Base-by-base conservation (phyloP, 2,329 filamentous ascomycete genomes). In the Aspergillus pseudoterreus region DNA sequence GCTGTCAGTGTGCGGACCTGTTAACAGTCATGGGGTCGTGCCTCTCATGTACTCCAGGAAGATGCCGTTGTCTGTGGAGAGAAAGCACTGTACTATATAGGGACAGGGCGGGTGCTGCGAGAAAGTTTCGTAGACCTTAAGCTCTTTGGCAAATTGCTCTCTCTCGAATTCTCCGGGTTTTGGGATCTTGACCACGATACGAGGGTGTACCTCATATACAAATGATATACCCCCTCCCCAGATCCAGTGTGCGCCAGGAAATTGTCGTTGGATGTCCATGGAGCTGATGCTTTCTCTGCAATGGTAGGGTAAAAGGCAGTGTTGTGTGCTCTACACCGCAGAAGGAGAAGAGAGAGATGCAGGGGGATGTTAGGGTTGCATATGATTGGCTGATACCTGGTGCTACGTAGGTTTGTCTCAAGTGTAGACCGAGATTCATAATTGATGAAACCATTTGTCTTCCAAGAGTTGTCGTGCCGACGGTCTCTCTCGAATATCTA, bases 171-270 rank as follows among this genome's bases (percentile, higher is more conserved):
- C 58, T 9, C 56, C 60, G 3, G 58, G 49, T 42, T 61, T 58
- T 0, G 57, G 62, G 24, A 64, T 56, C 49, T 67, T 67, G 52
- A 66, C 63, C 46, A 64, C 60, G 38, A 67, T 64, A 38, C 15
- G 54, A 55, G 62, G 63, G 45, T 65, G 56, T 17, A 65, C 60
- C 47, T 64, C 59, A 30, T 66, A 66, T 14, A 66, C 54, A 3
- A 58, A 63, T 3, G 57, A 65, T 47, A 64, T 65, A 6, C 45
- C 61, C 55, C 62, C 62, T 19, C 15, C 11, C 56, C 57, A 60
- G 45, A 64, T 52, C 58, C 57, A 65, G 43, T 60, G 58, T 4
- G 60, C 57, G 48, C 10, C n/a, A 36, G 59, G 54, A 44, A 59
- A 60, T 45, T 57, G 55, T 4, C 36, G 51, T 51, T 48, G 56